A percentile compares a stretch with the other conserved stretches of the same genome.
phyloP scores from a whole-genome alignment of 2,329 filamentous ascomycete genomes.

The Alternaria arborescens region DNA sequence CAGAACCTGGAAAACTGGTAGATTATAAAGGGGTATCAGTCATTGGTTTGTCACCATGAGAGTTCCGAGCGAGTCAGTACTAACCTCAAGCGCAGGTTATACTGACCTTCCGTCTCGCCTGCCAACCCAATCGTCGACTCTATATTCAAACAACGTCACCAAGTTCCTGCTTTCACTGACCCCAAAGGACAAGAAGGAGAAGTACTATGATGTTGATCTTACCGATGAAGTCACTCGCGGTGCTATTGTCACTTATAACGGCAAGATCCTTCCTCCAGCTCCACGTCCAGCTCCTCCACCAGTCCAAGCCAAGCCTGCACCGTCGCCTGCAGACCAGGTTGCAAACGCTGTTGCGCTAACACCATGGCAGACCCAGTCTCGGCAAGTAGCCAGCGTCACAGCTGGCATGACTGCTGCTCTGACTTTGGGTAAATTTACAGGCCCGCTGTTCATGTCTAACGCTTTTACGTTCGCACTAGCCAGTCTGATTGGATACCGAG shows the following conservation, averaged over 20 bases:
- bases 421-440: constrained; percentile 80
- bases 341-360: constrained; percentile 73
- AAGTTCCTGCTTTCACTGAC: constrained; percentile 86
- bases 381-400: constrained; percentile 78
- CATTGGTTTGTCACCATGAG: constrained; percentile 66
- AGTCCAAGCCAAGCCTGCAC: constrained; percentile 58
- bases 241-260: constrained; percentile 81
- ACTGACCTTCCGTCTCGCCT: constrained; percentile 87
- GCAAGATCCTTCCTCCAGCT: constrained; percentile 77
- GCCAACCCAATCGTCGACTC: constrained; percentile 85
- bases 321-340: constrained; percentile 50
- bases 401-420: constrained; percentile 79
- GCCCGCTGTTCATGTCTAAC: constrained; percentile 85
- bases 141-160: constrained; percentile 94
- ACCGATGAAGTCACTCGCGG: constrained; percentile 86
- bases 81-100: constrained; percentile 61
- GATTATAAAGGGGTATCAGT: constrained; percentile 81
- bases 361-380: constrained; percentile 80
- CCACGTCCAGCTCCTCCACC: constrained; percentile 72
- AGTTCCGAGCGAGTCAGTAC: constrained; percentile 43
- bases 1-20: constrained; percentile 74
- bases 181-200: constrained; percentile 78
- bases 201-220: constrained; percentile 81
- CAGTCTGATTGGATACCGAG: constrained; percentile 85
- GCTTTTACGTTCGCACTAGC: constrained; percentile 85